Percentiles rank a stretch among this genome's conserved stretches.
phyloP scores from a whole-genome alignment of 176 grass and related monocot genomes.

The Bonia amplexicaulis region DNA sequence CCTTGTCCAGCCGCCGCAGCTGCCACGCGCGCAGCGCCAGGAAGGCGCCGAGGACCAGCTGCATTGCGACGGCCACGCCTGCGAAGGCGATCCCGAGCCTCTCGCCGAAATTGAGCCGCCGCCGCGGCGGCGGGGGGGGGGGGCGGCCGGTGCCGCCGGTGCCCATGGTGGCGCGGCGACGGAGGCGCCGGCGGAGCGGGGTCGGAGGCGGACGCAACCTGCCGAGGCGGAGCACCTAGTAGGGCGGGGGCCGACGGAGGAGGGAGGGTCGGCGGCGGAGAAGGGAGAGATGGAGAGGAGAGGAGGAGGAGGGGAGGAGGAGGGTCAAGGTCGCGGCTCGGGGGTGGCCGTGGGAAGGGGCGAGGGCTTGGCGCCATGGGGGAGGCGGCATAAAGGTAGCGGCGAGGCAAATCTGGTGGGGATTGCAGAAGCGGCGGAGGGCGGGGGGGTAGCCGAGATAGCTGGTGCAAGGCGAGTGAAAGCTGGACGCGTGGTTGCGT shows the following conservation, averaged over 20 bases:
- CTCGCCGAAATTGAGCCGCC: constrained; percentile 52
- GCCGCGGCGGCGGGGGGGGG: not conserved
- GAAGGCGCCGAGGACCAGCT: constrained; percentile 20
- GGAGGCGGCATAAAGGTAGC: constrained; percentile 28
- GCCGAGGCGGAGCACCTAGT: not conserved
- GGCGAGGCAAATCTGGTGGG: constrained; percentile 26
- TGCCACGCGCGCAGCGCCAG: constrained; percentile 20
- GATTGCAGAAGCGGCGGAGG: not conserved
- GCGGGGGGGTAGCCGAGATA: not conserved
- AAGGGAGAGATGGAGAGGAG: constrained; percentile 29
- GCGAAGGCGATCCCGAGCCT: constrained; percentile 51
- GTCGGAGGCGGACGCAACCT: not conserved
- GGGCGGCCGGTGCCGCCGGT: not conserved
- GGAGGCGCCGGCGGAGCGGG: not conserved
- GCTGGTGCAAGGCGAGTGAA: constrained; percentile 7
- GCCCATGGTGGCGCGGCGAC: not conserved
- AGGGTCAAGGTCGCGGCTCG: constrained; percentile 35
- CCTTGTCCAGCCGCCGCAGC: constrained; percentile 32
- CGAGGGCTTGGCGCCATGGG: constrained; percentile 36
- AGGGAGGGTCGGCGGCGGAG: not conserved
- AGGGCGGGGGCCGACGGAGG: not conserved
- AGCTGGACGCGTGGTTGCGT: constrained; percentile 28
- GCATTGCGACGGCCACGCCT: constrained; percentile 33
- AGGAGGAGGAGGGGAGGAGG: constrained; percentile 38
- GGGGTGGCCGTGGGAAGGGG: constrained; percentile 2